Base-by-base conservation (phyloP, 345 rosid species). In the Rhizophora mangle region DNA sequence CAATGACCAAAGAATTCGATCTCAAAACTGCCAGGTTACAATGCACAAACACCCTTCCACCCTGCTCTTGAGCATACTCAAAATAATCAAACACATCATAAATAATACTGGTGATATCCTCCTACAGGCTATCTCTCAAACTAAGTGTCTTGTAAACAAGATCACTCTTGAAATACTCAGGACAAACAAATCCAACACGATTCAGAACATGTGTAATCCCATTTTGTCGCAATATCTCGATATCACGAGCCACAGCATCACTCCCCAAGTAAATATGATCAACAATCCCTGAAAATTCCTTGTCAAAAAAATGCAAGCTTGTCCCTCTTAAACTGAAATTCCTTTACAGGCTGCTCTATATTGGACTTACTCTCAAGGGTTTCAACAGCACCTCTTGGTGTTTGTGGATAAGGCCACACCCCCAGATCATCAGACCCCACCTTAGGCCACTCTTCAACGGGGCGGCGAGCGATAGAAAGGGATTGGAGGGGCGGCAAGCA, bases 1-100 rank as follows among this genome's bases (percentile, higher is more conserved):
- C 93, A 67, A 88, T 88, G 58, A 86, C 93, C 81, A 88, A 65
- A 56, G 90, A 88, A 29, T 86, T 79, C 3, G 93, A 88, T 51
- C 90, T 76, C 0, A 89, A 88, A 8, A 88, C 88, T 4, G 90
- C 90, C 70, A 86, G 93, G 71, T 77, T 86, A 73, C 93, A 88
- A 68, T 88, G 93, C 46, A 88, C 93, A 46, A 88, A 71, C 27
- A 88, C 93, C 71, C 84, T 74, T 65, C 90, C 88, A 56, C 84
- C 86, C 65, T 88, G 89, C 47, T 86, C 93, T 30, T 87, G 65
- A 34, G 86, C 90, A 68, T 88, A 90, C 75, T 88, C 93, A 65
- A 88, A 88, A 80, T 88, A 88, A 83, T 88, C 90, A 67, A 88
- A 88, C 69, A 88, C 93, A 65, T 88, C 90, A 65, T 88, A 86